phyloP scores from a whole-genome alignment of 768 basidiomycete genomes.

The Calvatia gigantea region DNA sequence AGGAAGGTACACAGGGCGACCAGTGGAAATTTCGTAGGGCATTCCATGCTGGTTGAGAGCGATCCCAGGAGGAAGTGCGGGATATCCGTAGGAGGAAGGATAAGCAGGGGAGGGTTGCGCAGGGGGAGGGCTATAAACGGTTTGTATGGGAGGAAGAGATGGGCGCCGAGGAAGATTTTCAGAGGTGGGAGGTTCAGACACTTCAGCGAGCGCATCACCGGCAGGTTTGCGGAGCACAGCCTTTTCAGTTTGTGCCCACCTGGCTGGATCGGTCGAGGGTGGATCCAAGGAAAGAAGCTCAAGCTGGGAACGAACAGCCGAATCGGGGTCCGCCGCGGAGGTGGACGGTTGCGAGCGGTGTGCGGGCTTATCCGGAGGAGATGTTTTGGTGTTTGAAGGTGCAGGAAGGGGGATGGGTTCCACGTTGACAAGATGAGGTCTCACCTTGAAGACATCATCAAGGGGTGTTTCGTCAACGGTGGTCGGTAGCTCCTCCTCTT shows the following conservation, averaged over 20 bases:
- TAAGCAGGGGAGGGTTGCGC: conserved; percentile 53
- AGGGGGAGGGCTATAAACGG: conserved; percentile 40
- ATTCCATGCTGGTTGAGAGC: conserved; percentile 72
- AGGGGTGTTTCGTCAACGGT: conserved; percentile 23
- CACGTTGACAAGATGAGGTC: conserved; percentile 42
- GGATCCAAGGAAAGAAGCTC: conserved; percentile 36
- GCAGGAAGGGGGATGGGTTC: conserved; percentile 28
- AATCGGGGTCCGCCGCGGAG: conserved; percentile 20
- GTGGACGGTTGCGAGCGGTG: not conserved
- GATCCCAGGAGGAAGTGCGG: conserved; percentile 69
- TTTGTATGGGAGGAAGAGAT: conserved; percentile 37
- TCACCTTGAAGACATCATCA: conserved; percentile 59
- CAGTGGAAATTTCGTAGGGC: conserved; percentile 80
- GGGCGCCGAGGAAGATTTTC: conserved; percentile 27
- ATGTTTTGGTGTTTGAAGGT: conserved; percentile 16
- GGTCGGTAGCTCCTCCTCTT: conserved; percentile 35
- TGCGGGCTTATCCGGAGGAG: conserved; percentile 12
- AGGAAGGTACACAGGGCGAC: conserved; percentile 73
- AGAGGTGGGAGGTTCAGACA: conserved; percentile 19
- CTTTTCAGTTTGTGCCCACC: conserved; percentile 42
- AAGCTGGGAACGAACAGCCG: conserved; percentile 32
- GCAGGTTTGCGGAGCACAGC: conserved; percentile 40
- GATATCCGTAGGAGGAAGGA: conserved; percentile 65
- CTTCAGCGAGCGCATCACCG: conserved; percentile 6
- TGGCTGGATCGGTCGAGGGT: conserved; percentile 29